phyloP scores from a whole-genome alignment of 176 grass and related monocot genomes.

The Thinopyrum elongatum region DNA sequence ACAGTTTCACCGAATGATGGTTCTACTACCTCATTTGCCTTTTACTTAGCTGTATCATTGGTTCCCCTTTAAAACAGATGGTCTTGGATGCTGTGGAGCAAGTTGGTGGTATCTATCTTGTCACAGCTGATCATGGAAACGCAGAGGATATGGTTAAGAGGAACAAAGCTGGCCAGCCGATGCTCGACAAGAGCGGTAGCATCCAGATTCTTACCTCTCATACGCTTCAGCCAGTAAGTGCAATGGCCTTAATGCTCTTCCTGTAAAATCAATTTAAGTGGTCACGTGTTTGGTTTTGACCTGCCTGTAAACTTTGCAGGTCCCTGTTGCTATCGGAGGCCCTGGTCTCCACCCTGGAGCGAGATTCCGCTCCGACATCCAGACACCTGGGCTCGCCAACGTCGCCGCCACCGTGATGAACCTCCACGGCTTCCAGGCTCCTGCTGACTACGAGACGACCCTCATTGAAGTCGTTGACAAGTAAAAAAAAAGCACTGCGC shows the following conservation, averaged over 20 bases:
- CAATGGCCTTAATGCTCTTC: background rate
- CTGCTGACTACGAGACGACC: conserved; percentile 79
- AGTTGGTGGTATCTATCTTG: conserved; percentile 92
- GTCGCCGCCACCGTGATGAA: conserved; percentile 96
- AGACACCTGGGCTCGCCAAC: conserved; percentile 77
- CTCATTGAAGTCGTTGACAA: conserved; percentile 80
- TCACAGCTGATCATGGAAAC: conserved; percentile 97
- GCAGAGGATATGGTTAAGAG: conserved; percentile 99
- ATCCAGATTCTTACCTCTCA: conserved; percentile 99
- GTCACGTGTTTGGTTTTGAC: conserved; percentile 16
- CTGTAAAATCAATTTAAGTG: background rate
- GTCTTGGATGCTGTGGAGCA: conserved; percentile 88
- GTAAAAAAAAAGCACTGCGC: conserved; percentile 14
- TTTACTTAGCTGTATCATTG: background rate
- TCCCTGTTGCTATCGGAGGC: conserved; percentile 93
- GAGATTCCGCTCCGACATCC: conserved; percentile 65
- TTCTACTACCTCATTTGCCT: background rate
- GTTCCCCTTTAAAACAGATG: conserved; percentile 43
- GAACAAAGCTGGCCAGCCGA: conserved; percentile 74
- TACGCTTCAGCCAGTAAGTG: conserved; percentile 89
- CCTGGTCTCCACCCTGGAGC: conserved; percentile 72
- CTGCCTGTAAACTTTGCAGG: conserved; percentile 49
- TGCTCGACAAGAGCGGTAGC: conserved; percentile 57
- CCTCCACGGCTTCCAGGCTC: conserved; percentile 81
- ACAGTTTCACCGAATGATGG: background rate